A percentile compares a stretch with the other conserved stretches of the same genome.
These are phyloP conservation scores for Tetracladium setigerum DNA, from an alignment of 495 filamentous ascomycete genomes.

Conservation along the genomic window DNA sequence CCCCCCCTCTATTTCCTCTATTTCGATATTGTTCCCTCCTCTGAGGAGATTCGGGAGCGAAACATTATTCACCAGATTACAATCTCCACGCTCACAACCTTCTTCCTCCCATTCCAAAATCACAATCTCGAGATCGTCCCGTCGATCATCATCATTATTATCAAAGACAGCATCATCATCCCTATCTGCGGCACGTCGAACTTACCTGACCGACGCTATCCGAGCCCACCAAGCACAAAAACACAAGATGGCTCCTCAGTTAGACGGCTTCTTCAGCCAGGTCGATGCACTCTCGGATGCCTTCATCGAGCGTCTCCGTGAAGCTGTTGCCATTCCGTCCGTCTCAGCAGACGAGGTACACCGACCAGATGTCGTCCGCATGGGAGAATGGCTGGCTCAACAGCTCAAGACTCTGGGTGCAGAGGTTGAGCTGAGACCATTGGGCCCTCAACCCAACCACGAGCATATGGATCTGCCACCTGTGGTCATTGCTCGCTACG, in stretches of 20 bases:
- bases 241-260: slow-evolving; percentile 81
- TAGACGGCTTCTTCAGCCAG: slow-evolving; percentile 80
- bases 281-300: slow-evolving; percentile 71
- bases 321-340: slow-evolving; percentile 94
- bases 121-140: no score
- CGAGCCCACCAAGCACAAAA: slow-evolving; percentile 39
- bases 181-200: no score
- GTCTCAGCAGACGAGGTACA: slow-evolving; percentile 85
- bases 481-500: slow-evolving; percentile 85
- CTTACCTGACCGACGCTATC: slow-evolving; percentile 38
- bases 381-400: slow-evolving; percentile 83
- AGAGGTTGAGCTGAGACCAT: slow-evolving; percentile 68
- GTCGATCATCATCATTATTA: no score
- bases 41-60: not conserved
- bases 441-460: slow-evolving; percentile 85
- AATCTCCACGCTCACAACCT: no score
- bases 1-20: no score
- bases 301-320: slow-evolving; percentile 88
- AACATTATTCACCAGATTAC: not conserved
- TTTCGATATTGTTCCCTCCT: not conserved
- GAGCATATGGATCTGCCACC: slow-evolving; percentile 89
- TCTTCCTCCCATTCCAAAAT: no score
- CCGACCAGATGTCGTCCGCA: slow-evolving; percentile 86
- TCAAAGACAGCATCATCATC: no score
- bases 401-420: slow-evolving; percentile 82